Evolutionary conservation across 805 yeast genomes (phyloP), one percentile per base, ranked within the genome.

Genomic region (Myxozyma vanderwaltii): DNA sequence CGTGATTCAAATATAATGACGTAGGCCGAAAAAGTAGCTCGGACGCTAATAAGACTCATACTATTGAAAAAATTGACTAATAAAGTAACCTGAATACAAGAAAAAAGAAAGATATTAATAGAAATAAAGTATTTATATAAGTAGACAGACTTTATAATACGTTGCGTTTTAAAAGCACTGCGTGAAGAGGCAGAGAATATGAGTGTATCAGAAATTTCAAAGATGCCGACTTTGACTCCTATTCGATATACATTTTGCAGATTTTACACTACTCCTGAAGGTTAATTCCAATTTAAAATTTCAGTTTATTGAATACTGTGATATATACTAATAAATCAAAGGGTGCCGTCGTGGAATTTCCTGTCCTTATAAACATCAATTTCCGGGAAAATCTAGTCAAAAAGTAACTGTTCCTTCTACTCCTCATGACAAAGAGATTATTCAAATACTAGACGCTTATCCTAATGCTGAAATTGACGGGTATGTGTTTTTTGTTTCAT

Each of bases 261-360:
- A n/a, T 40, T 38, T 41, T 54, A 31, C 35, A 24, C n/a, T 24
- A 47, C 58, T 12, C 49, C 58, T 10, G 41, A 51, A 27, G 58
- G 58, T 54, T 26, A 17, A 17, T 27, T n/a, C 19, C 4, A 26
- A 44, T 6, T 4, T 44, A 4, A 10, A 13, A 4, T 29, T 35
- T 27, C n/a, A n/a, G n/a, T n/a, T n/a, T n/a, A n/a, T n/a, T n/a
- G n/a, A n/a, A n/a, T n/a, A n/a, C n/a, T n/a, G n/a, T n/a, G n/a
- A n/a, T n/a, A n/a, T n/a, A n/a, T n/a, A n/a, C n/a, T n/a, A n/a
- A n/a, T n/a, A 6, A 29, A 29, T 29, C 33, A 29, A 29, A 29
- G 64, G 61, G 13, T 59, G 63, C 33, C 51, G 54, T 8, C 44
- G 51, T 23, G 59, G 63, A 13, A 41, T 15, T 3, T 29, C 45